Evolutionary conservation across 2,329 filamentous ascomycete genomes (phyloP).

Genomic region (Biscogniauxia sp.): DNA sequence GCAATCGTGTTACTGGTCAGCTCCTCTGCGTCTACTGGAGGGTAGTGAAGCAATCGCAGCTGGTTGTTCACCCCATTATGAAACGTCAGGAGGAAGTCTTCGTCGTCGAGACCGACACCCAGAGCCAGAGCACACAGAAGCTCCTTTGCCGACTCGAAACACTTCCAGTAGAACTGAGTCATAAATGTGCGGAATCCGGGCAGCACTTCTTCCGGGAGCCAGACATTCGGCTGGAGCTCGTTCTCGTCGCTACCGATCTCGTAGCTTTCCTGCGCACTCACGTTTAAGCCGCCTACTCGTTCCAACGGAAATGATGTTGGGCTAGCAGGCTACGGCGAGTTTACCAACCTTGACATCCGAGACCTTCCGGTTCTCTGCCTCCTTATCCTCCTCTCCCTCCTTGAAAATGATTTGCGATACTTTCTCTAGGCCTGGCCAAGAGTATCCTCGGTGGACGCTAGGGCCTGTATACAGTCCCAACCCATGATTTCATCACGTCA

Average conservation of each 20-base stretch:
- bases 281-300: neutral
- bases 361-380: conserved; percentile 41
- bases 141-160: conserved; percentile 40
- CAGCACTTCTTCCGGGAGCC: conserved; percentile 43
- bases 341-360: conserved; percentile 49
- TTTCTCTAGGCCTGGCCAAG: conserved; percentile 53
- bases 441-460: conserved; percentile 53
- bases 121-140: conserved; percentile 45
- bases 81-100: conserved; percentile 43
- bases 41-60: conserved; percentile 59
- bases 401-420: conserved; percentile 44
- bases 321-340: neutral
- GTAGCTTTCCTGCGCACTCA: conserved; percentile 45
- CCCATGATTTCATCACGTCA: neutral
- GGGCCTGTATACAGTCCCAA: conserved; percentile 33
- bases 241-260: conserved; percentile 50
- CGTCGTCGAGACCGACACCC: conserved; percentile 45
- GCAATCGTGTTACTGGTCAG: conserved; percentile 42
- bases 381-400: conserved; percentile 40
- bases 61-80: conserved; percentile 59
- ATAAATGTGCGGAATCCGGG: conserved; percentile 48
- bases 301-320: too few species aligned
- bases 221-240: conserved; percentile 46
- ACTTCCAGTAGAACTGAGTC: conserved; percentile 48
- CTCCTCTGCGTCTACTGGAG: conserved; percentile 42